phyloP scores from a whole-genome alignment of 2,329 filamentous ascomycete genomes.

The Penicillium sp. region DNA sequence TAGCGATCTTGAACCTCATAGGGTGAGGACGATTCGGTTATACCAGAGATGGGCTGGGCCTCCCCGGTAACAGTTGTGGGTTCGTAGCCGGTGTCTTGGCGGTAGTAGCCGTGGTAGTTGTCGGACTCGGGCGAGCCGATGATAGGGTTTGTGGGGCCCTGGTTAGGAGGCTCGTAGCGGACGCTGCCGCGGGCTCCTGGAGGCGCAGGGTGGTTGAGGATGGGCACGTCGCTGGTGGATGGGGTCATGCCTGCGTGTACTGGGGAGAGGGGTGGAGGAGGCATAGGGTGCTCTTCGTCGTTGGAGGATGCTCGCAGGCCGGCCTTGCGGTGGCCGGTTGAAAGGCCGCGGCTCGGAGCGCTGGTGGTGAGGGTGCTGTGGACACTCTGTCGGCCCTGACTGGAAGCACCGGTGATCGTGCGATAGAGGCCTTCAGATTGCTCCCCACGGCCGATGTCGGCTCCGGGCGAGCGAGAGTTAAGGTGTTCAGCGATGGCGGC shows the following conservation, averaged over 20 bases:
- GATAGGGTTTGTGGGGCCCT: slow-evolving; percentile 9
- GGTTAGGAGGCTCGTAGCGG: slow-evolving; percentile 19
- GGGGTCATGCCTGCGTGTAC: slow-evolving; percentile 18
- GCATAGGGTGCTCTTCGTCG: slow-evolving; percentile 7
- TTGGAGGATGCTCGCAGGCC: slow-evolving; percentile 18
- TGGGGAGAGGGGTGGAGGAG: slow-evolving; percentile 15
- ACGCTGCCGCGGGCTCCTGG: slow-evolving; percentile 19
- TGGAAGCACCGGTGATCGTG: slow-evolving; percentile 23
- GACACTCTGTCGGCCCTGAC: slow-evolving; percentile 22
- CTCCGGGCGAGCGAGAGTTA: slow-evolving; percentile 32
- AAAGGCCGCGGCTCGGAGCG: slow-evolving; percentile 36
- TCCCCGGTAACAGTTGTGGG: slow-evolving; percentile 7
- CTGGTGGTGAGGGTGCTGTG: slow-evolving; percentile 9
- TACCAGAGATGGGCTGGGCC: slow-evolving; percentile 63
- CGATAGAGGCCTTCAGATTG: slow-evolving; percentile 28
- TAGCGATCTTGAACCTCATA: slow-evolving; percentile 41
- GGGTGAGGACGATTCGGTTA: slow-evolving; percentile 10
- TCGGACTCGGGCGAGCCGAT: slow-evolving; percentile 14
- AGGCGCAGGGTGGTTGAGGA: slow-evolving; percentile 25
- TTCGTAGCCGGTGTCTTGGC: slow-evolving; percentile 14
- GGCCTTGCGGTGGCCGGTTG: slow-evolving; percentile 38
- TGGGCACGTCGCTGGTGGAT: slow-evolving; percentile 24
- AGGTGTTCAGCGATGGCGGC: slow-evolving; percentile 33
- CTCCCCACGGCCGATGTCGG: slow-evolving; percentile 28
- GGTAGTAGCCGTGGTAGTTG: slow-evolving; percentile 17